These are phyloP conservation scores for Trametes cinnabarina DNA, from an alignment of 768 basidiomycete genomes.

Conservation along the genomic window DNA sequence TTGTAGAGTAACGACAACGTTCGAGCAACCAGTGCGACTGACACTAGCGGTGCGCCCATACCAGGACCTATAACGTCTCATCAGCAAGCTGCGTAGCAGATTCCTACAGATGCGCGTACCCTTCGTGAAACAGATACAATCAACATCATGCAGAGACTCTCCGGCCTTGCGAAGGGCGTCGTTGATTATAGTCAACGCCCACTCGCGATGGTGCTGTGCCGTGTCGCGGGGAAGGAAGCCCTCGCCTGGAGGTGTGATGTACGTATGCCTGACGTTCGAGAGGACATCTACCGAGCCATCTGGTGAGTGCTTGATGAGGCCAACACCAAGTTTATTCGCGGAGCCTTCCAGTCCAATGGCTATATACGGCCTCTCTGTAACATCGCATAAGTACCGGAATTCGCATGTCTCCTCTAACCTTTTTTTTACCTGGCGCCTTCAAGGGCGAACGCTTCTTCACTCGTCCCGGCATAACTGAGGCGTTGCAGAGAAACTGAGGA, in stretches of 20 bases:
- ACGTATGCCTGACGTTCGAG: constrained; percentile 96
- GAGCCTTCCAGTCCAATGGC: constrained; percentile 98
- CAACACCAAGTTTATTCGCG: constrained; percentile 96
- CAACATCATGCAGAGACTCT: constrained; percentile 71
- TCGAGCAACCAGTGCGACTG: constrained; percentile 90
- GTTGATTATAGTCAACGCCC: constrained; percentile 80
- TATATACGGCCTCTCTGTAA: constrained; percentile 63
- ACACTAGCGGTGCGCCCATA: constrained; percentile 96
- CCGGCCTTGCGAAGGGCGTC: constrained; percentile 69
- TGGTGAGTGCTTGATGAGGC: constrained; percentile 79
- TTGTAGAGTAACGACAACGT: constrained; percentile 83
- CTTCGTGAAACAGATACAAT: constrained; percentile 97
- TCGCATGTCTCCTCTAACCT: not conserved
- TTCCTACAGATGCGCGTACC: constrained; percentile 50
- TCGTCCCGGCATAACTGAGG: constrained; percentile 21
- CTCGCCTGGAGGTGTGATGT: constrained; percentile 97
- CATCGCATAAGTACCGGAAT: not conserved
- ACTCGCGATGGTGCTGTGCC: constrained; percentile 92
- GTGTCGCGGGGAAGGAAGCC: constrained; percentile 97
- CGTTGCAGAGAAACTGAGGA: no score
- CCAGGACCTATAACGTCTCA: constrained; percentile 76
- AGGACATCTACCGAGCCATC: constrained; percentile 75
- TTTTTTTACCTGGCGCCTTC: constrained; percentile 32
- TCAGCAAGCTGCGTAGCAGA: no score
- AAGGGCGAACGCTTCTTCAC: constrained; percentile 28